Evolutionary conservation across 768 basidiomycete genomes (phyloP), one percentile per base, ranked within the genome.

Genomic region (Exsudoporus frostii): DNA sequence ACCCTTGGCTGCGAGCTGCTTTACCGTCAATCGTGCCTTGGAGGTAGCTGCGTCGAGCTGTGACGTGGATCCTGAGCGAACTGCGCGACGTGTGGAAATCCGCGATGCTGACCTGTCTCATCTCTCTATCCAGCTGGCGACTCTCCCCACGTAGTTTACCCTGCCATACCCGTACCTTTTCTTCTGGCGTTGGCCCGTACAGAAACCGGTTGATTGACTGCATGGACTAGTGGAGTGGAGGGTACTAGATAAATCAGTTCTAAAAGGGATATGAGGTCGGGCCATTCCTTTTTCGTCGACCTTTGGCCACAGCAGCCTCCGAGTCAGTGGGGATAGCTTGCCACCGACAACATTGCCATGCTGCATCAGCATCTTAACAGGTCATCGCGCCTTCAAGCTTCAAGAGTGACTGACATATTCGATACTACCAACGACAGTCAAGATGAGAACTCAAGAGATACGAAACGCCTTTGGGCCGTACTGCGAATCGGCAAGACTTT

Each of bases 121-220:
- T 94, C 77, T 98, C 97, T 72, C 92, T 79, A 58, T 99, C 97
- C 52, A 99, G 73, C 54, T 80, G 78, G 24, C 97, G 82, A 65
- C 84, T 79, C 70, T 98, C 92, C 51, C 80, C 71, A 48, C 91
- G 86, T 50, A 99, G 75, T 71, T 90, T 93, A 19, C 78, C 63
- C 70, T 98, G 94, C 97, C 97, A 99, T 72, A 81, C 80, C 46
- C 88, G 82, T 13, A 98, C 88, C 65, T 82, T 85, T 75, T 99
- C 97, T 71, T 98, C 94, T 22, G 95, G 88, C 0, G 96, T 92
- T 17, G 94, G 96, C 3, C 97, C 97, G 74, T 98, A 98, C 41
- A 99, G 73, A 69, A 95, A 94, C 38, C 93, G 85, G 69, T 92
- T 95, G 66, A 98, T 88, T 32, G 86, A 73, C 70, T 92, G 90